Percentiles rank a stretch among this genome's conserved stretches.
Evolutionary conservation across 2,329 filamentous ascomycete species (phyloP).

Genomic region (Lithohypha guttulata): DNA sequence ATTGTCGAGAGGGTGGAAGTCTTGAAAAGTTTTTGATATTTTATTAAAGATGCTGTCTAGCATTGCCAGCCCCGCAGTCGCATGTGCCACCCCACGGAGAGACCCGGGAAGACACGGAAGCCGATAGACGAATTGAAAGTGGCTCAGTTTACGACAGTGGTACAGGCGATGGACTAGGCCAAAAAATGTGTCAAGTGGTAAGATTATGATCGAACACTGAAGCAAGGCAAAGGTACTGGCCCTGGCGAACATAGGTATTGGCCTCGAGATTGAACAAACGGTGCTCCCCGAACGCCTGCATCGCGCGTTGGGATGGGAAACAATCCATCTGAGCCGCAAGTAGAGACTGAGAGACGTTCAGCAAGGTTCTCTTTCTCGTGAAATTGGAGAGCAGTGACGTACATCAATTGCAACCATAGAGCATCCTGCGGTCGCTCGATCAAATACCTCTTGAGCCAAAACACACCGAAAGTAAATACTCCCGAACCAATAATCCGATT

Average conservation of each 20-base stretch:
- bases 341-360: not conserved
- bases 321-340: constrained; percentile 1
- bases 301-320: not conserved
- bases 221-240: too few relatives aligned
- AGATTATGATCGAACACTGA: too few relatives aligned
- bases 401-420: constrained; percentile 4
- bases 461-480: constrained; percentile 1
- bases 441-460: not conserved
- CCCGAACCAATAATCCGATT: constrained; percentile 5
- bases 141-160: too few relatives aligned
- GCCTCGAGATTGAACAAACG: not conserved
- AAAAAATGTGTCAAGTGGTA: too few relatives aligned
- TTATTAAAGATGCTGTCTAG: too few relatives aligned
- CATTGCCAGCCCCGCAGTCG: too few relatives aligned
- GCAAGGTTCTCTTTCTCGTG: not conserved
- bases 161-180: too few relatives aligned
- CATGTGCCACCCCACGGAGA: too few relatives aligned
- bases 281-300: constrained; percentile 2
- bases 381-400: not conserved
- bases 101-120: too few relatives aligned
- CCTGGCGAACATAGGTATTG: not conserved
- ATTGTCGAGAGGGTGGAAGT: too few relatives aligned
- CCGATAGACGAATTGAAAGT: too few relatives aligned
- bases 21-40: too few relatives aligned
- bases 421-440: constrained; percentile 4